Evolutionary conservation across 495 filamentous ascomycete species (phyloP), one percentile per base, ranked within the genome.

Genomic region (Xylaria venustula): DNA sequence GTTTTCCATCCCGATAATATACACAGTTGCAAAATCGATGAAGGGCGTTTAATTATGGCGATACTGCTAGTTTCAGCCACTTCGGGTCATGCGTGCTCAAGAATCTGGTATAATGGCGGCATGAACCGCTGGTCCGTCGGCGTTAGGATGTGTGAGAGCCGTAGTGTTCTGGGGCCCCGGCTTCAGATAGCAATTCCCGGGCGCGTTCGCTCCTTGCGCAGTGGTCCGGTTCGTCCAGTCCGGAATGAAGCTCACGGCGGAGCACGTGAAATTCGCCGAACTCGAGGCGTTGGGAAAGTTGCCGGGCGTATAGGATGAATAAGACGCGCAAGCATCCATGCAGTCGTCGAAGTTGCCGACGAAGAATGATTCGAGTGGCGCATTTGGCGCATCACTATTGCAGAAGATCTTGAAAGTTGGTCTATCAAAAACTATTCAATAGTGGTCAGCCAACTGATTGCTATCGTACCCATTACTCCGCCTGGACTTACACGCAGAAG

Each of bases 141-240:
- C 47, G 30, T 68, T 72, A 7, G 72, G 66, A 5, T 53, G 64
- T 7, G 46, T 56, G 47, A 80, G 63, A 12, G 60, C 66, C 8
- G 67, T 55, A 44, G 60, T 40, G 59, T 73, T 73, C 61, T 74
- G 71, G 9, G 73, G 73, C 0, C 74, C 74, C 0, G 73, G 68
- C 54, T 81, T 79, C 22, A 81, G 67, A 58, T 79, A 81, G 46
- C 78, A 81, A 54, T 79, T 79, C 7, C 78, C 78, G 1, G 75
- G 72, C 17, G 77, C 71, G 11, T 54, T 47, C 7, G 65, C 70
- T 0, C 46, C 42, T 1, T 40, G 19, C 12, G 78, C 77, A 23
- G 45, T 45, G 2, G 61, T 55, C 11, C 73, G 73, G 60, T 69
- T 70, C 11, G 72, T 75, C 78, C 78, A 81, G 8, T 59, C 63